phyloP scores from a whole-genome alignment of 2,329 filamentous ascomycete species.

The Akanthomyces muscarius region DNA sequence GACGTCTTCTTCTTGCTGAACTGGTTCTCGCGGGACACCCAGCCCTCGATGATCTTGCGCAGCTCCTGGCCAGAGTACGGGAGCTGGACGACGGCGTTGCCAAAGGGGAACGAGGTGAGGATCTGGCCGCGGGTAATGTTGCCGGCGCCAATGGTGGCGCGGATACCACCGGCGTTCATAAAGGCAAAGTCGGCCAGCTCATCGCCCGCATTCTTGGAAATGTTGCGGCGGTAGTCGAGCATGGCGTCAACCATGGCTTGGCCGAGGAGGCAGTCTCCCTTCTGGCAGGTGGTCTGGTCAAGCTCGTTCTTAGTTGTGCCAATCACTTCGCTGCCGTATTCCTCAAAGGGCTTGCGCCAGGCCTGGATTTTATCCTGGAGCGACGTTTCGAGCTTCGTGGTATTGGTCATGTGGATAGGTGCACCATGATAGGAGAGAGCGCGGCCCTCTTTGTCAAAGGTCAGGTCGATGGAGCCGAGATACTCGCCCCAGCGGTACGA shows the following conservation, averaged over 20 bases:
- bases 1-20: constrained; percentile 50
- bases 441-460: constrained; percentile 57
- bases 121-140: constrained; percentile 60
- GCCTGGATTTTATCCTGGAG: constrained; percentile 55
- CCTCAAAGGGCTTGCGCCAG: constrained; percentile 60
- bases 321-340: constrained; percentile 54
- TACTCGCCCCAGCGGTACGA: constrained; percentile 67
- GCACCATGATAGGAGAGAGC: constrained; percentile 60
- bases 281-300: constrained; percentile 56
- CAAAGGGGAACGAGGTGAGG: constrained; percentile 62
- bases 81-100: constrained; percentile 60
- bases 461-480: constrained; percentile 63
- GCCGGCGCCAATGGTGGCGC: constrained; percentile 58
- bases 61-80: constrained; percentile 49
- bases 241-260: constrained; percentile 57
- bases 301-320: constrained; percentile 52
- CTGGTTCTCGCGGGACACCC: constrained; percentile 51
- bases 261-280: constrained; percentile 54
- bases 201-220: constrained; percentile 34
- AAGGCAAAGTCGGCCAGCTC: constrained; percentile 51
- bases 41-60: constrained; percentile 56
- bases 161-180: constrained; percentile 61
- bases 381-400: constrained; percentile 51
- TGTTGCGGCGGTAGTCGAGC: constrained; percentile 54
- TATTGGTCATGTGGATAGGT: constrained; percentile 61